A percentile compares a stretch with the other conserved stretches of the same genome.
phyloP scores from a whole-genome alignment of 176 grass and related monocot genomes.

The Eragrostis curvula region DNA sequence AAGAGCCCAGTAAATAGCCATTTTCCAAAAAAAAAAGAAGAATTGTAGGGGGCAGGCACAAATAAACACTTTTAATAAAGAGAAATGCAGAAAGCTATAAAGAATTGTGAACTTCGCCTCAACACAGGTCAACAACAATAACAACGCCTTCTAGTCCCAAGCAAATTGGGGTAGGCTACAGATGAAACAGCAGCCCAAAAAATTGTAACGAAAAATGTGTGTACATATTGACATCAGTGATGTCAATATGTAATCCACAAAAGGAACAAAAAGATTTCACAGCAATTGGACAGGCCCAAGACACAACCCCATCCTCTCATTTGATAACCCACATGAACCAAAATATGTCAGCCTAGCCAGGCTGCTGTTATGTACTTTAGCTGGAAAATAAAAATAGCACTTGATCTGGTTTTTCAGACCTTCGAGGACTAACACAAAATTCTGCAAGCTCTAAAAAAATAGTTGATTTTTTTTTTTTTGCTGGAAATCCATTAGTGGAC shows the following conservation, averaged over 20 bases:
- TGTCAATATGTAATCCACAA: background rate
- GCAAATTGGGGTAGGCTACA: no score
- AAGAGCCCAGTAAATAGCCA: slow-evolving; percentile 25
- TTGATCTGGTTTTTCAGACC: background rate
- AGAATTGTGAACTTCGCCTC: background rate
- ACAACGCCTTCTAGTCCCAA: background rate
- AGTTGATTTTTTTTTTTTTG: background rate
- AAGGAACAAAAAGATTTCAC: background rate
- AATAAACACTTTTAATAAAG: background rate
- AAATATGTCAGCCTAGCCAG: background rate
- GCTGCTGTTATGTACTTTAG: background rate
- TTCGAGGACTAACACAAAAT: background rate
- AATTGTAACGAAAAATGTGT: background rate
- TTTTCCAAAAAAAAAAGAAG: slow-evolving; percentile 19
- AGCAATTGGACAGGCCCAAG: background rate
- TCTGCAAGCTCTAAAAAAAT: slow-evolving; percentile 4
- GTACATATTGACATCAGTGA: background rate
- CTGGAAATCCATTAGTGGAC: background rate
- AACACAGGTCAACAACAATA: background rate
- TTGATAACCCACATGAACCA: background rate
- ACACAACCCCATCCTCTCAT: background rate
- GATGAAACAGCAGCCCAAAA: background rate
- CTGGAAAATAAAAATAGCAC: background rate
- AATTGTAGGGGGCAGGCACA: background rate
- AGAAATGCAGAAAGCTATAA: slow-evolving; percentile 14